Percentiles rank a stretch among this genome's conserved stretches.
Evolutionary conservation across 2,329 filamentous ascomycete genomes (phyloP).

Genomic region (Cercospora canescens): DNA sequence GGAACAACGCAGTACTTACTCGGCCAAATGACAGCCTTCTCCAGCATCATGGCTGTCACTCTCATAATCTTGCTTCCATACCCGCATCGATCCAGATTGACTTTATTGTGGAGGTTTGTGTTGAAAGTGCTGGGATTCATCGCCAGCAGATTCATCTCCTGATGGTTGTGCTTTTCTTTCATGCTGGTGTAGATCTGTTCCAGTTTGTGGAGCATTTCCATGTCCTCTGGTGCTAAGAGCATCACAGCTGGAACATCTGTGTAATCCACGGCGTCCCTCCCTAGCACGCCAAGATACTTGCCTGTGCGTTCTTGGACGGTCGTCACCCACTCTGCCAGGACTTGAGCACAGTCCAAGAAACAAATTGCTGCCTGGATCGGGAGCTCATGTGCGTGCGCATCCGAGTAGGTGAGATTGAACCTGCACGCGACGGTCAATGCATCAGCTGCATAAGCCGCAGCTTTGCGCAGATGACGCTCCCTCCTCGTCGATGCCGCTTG

Average conservation of each 20-base stretch:
- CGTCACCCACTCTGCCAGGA: conserved; percentile 90
- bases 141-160: conserved; percentile 54
- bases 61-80: conserved; percentile 83
- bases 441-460: conserved; percentile 93
- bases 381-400: conserved; percentile 79
- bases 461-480: conserved; percentile 85
- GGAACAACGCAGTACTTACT: conserved; percentile 56
- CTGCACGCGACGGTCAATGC: conserved; percentile 87
- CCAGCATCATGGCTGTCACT: conserved; percentile 82
- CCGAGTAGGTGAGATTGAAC: conserved; percentile 80
- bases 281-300: conserved; percentile 80
- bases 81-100: conserved; percentile 60
- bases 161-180: conserved; percentile 68
- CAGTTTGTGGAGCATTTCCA: conserved; percentile 80
- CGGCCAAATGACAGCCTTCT: conserved; percentile 90
- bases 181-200: conserved; percentile 74
- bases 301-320: conserved; percentile 94
- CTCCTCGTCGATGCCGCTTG: conserved; percentile 60
- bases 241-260: conserved; percentile 81
- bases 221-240: conserved; percentile 88
- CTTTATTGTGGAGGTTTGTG: conserved; percentile 39
- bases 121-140: conserved; percentile 48
- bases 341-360: conserved; percentile 89
- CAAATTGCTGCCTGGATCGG: conserved; percentile 90
- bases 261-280: conserved; percentile 77